Base-by-base conservation (phyloP, 441 rosid genomes). In the Populus hybrid region DNA sequence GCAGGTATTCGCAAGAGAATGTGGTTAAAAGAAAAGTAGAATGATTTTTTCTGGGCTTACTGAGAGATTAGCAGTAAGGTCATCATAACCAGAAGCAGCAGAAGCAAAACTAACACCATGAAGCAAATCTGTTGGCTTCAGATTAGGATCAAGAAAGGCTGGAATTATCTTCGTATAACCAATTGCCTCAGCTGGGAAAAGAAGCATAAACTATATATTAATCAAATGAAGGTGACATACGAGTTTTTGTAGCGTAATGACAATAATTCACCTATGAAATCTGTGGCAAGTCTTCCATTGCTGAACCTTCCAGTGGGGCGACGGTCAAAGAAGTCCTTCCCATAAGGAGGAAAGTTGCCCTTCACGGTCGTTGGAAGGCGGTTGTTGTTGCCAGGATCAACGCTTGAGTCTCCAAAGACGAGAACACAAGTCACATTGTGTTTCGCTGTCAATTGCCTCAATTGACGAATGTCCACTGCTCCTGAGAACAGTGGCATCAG, bases 91-190 rank as follows among this genome's bases (percentile, higher is more conserved):
- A 32, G 98, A 91, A 84, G 86, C 97, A 24, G 98, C 94, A 9
- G 98, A 94, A 54, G 97, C 97, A 80, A 94, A 93, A 81, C 98
- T 94, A 74, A 90, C 97, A 12, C 97, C 97, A 66, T 85, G 89
- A 74, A 84, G 68, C 67, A 94, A 73, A 72, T 93, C 89, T 11
- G 40, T 20, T 68, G 79, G 81, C 67, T 83, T 90, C 78, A 89
- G 38, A 23, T 77, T 76, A 68, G 91, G 89, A 79, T 90, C 90
- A 42, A 92, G 96, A 83, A 86, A 94, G 18, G 93, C 94, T 28
- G 96, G 91, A 72, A 92, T 76, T 14, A 80, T 82, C 74, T 79
- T 88, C 34, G 88, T 82, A 72, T 83, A 86, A 26, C 98, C 95
- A 23, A 94, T 46, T 65, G 87, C 89, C 61, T 90, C 96, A 16